Conservation (phyloP, 2,329 filamentous ascomycete species). For the Bretziella fagacearum region DNA sequence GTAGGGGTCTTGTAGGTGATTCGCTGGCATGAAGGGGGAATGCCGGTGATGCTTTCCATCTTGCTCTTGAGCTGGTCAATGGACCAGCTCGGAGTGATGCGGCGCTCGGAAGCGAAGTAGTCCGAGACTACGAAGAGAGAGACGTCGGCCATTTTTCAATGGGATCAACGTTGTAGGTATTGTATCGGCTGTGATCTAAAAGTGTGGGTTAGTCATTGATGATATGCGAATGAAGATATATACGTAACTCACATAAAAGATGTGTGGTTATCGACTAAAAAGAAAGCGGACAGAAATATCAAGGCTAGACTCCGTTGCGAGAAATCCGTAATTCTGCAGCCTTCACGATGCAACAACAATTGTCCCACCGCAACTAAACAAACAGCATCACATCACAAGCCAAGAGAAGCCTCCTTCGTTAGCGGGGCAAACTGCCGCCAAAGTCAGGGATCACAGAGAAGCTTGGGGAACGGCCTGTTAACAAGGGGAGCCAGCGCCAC, state of each 20-base stretch:
- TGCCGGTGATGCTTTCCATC: constrained; percentile 82
- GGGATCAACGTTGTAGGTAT: background rate
- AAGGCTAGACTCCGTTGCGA: too few relatives aligned
- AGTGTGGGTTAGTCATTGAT: background rate
- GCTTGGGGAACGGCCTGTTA: background rate
- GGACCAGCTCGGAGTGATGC: constrained; percentile 83
- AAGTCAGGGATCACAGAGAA: background rate
- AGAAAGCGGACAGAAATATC: too few relatives aligned
- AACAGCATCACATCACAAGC: background rate
- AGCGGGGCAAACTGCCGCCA: background rate
- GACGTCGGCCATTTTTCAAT: constrained; percentile 46
- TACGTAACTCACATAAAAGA: background rate
- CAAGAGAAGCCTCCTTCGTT: background rate
- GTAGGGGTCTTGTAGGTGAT: constrained; percentile 51
- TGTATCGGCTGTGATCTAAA: background rate
- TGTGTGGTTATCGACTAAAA: background rate
- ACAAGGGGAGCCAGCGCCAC: background rate
- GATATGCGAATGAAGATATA: background rate
- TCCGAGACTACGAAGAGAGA: constrained; percentile 60
- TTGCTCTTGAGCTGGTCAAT: constrained; percentile 70
- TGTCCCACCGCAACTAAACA: background rate
- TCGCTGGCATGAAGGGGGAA: constrained; percentile 64
- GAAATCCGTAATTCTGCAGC: background rate
- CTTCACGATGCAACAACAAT: background rate
- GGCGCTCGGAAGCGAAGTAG: constrained; percentile 68